Conservation (phyloP, 2,329 filamentous ascomycete species). For the Thermomyces lanuginosus region DNA sequence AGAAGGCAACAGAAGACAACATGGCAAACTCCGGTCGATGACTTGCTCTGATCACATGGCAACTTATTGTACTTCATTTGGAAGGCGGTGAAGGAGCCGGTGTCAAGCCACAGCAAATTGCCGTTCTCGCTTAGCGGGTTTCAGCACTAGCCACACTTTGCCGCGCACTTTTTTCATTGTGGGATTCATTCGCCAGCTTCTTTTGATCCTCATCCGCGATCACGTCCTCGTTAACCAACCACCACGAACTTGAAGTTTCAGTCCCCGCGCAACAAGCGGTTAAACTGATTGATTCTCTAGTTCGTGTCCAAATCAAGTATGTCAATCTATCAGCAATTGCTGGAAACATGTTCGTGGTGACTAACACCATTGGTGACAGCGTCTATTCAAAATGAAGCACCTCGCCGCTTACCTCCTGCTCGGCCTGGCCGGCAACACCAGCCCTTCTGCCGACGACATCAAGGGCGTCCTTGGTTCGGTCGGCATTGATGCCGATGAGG, state of each 20-base stretch:
- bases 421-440: constrained; percentile 78
- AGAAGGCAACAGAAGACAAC: too few species aligned
- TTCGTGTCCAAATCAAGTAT: constrained; percentile 24
- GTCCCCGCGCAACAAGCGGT: constrained; percentile 96
- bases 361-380: background rate
- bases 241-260: constrained; percentile 84
- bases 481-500: constrained; percentile 81
- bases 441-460: constrained; percentile 72
- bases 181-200: constrained; percentile 10
- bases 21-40: too few species aligned
- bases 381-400: constrained; percentile 81
- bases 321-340: constrained; percentile 7
- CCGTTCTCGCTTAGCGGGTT: constrained; percentile 20
- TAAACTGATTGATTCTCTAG: constrained; percentile 90
- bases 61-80: too few species aligned
- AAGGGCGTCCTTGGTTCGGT: constrained; percentile 81
- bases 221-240: constrained; percentile 17
- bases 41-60: background rate
- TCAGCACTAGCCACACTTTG: constrained; percentile 17
- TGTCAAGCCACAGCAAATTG: constrained; percentile 13
- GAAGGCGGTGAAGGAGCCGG: constrained; percentile 4
- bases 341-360: background rate
- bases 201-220: constrained; percentile 16
- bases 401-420: constrained; percentile 98
- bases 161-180: constrained; percentile 21